These are phyloP conservation scores for Fennellomyces sp. DNA, from an alignment of 371 early-diverging fungal species.

Conservation along the genomic window DNA sequence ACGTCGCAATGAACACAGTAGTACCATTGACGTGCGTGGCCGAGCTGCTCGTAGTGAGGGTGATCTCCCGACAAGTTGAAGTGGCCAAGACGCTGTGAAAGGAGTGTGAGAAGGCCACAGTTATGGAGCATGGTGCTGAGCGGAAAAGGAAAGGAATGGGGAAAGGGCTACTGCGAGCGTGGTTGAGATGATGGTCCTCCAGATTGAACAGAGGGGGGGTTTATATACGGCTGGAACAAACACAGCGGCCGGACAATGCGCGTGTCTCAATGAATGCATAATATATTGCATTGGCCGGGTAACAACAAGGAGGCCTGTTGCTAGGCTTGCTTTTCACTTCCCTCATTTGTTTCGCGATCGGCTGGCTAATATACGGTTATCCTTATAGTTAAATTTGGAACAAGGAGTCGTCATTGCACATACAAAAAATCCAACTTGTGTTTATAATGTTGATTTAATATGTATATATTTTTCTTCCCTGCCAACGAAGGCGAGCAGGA, in stretches of 20 bases:
- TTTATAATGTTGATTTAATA: no score
- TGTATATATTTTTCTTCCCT: no score
- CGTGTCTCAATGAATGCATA: no score
- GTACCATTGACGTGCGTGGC: constrained; percentile 20
- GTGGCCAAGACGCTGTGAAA: constrained; percentile 8
- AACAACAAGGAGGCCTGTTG: background rate
- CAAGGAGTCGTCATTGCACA: no score
- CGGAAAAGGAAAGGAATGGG: constrained; percentile 11
- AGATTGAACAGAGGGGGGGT: background rate
- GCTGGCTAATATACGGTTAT: no score
- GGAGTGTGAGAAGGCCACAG: constrained; percentile 4
- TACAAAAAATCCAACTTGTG: no score
- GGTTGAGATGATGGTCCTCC: no score
- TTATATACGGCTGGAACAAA: no score
- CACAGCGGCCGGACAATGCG: no score
- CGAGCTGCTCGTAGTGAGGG: background rate
- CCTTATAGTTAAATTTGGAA: no score
- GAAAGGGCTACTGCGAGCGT: background rate
- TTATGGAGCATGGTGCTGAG: constrained; percentile 3
- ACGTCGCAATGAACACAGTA: constrained; percentile 29
- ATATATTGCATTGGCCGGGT: no score
- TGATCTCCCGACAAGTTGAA: background rate
- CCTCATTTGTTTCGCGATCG: background rate
- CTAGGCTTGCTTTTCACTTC: background rate
- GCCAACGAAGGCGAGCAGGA: no score